phyloP scores from a whole-genome alignment of 257 asterid species.

The Osmanthus fragrans region DNA sequence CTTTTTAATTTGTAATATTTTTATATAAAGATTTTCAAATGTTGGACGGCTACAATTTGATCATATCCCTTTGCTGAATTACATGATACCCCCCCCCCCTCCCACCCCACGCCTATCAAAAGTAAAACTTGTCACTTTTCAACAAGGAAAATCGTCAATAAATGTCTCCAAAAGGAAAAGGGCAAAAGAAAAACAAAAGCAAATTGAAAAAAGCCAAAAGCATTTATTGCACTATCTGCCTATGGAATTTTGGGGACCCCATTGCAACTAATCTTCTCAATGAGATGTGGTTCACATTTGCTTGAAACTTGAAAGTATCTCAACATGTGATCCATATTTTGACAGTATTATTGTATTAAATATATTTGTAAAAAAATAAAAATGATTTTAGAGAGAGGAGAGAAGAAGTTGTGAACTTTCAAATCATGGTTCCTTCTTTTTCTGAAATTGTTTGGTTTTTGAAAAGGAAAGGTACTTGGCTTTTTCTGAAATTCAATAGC shows the following conservation, averaged over 20 bases:
- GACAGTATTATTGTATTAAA: not conserved
- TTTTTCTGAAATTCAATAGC: not conserved
- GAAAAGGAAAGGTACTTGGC: slow-evolving; percentile 19
- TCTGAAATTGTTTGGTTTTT: slow-evolving; percentile 19
- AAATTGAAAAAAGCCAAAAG: slow-evolving; percentile 39
- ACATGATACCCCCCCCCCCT: not conserved
- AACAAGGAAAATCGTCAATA: slow-evolving; percentile 2
- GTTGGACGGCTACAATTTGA: not conserved
- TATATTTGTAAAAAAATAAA: not conserved
- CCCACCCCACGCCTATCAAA: not conserved
- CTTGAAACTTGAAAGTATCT: slow-evolving; percentile 37
- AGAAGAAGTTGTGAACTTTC: slow-evolving; percentile 4
- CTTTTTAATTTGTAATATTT: not conserved
- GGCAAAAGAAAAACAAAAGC: slow-evolving; percentile 9
- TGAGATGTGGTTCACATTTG: slow-evolving; percentile 47
- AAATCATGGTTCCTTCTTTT: slow-evolving; percentile 22
- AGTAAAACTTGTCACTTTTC: slow-evolving; percentile 20
- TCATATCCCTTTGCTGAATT: not conserved
- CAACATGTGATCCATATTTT: slow-evolving; percentile 27
- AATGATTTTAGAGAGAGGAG: not conserved
- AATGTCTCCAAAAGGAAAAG: slow-evolving; percentile 24
- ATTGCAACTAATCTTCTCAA: slow-evolving; percentile 21
- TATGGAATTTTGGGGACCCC: slow-evolving; percentile 42
- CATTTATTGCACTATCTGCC: slow-evolving; percentile 38
- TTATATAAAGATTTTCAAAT: not conserved